A percentile compares a stretch with the other conserved stretches of the same genome.
phyloP scores from a whole-genome alignment of 225 moss, liverwort and hornwort species.

The Takakia lepidozioides region DNA sequence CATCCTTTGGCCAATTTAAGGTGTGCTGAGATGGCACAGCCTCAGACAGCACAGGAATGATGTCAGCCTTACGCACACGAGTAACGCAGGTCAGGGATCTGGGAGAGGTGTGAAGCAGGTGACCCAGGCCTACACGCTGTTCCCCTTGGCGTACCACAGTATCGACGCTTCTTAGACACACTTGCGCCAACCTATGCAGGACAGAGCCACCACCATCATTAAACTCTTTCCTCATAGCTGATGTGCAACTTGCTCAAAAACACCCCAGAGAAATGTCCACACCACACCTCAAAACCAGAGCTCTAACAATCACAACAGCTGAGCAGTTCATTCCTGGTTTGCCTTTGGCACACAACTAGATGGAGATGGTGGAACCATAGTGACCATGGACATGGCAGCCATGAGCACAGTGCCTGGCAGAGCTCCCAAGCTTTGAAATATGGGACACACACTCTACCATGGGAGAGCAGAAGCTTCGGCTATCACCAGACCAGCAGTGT shows the following conservation, averaged over 20 bases:
- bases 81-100: slow-evolving; percentile 32
- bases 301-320: slow-evolving; percentile 1
- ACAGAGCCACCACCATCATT: slow-evolving; percentile 6
- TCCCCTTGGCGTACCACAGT: slow-evolving; percentile 27
- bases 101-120: slow-evolving; percentile 63
- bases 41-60: slow-evolving; percentile 8
- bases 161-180: slow-evolving; percentile 40
- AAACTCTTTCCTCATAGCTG: background rate
- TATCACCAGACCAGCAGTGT: too few relatives aligned
- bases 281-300: too few relatives aligned
- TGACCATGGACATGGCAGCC: background rate
- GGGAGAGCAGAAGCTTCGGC: too few relatives aligned
- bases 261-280: background rate
- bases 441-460: too few relatives aligned
- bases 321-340: background rate
- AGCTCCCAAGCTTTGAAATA: too few relatives aligned
- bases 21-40: too few relatives aligned
- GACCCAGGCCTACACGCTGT: slow-evolving; percentile 51
- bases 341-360: background rate
- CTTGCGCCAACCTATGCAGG: slow-evolving; percentile 53
- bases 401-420: too few relatives aligned
- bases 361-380: background rate
- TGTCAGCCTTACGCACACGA: slow-evolving; percentile 38
- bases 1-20: too few relatives aligned
- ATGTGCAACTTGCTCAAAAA: background rate